Evolutionary conservation across 2,329 filamentous ascomycete genomes (phyloP), one percentile per base, ranked within the genome.

Genomic region (Xylariaceae sp.): DNA sequence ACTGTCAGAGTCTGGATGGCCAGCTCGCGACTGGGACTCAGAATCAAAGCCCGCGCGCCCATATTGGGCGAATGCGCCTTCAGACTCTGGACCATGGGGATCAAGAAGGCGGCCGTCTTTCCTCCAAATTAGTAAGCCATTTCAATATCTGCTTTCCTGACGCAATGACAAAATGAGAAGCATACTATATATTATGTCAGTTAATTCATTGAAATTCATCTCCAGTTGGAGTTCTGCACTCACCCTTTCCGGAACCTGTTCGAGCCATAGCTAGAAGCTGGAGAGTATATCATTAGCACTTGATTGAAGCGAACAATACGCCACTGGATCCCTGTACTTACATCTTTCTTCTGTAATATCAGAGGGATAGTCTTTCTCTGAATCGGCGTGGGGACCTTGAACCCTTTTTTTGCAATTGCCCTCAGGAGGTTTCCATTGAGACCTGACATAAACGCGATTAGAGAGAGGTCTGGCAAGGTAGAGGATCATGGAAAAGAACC

Each of bases 171-270:
- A n/a, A n/a, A n/a, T n/a, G n/a, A n/a, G n/a, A n/a, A n/a, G n/a
- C n/a, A n/a, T n/a, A n/a, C n/a, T n/a, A n/a, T n/a, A n/a, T n/a
- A n/a, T n/a, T n/a, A n/a, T n/a, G n/a, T n/a, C n/a, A n/a, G n/a
- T n/a, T n/a, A n/a, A n/a, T n/a, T n/a, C n/a, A n/a, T n/a, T n/a
- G n/a, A n/a, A n/a, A n/a, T n/a, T n/a, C n/a, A n/a, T n/a, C n/a
- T n/a, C n/a, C n/a, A n/a, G n/a, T n/a, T n/a, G n/a, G n/a, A n/a
- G n/a, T n/a, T n/a, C n/a, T n/a, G n/a, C n/a, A n/a, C n/a, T n/a
- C n/a, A n/a, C n/a, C n/a, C n/a, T n/a, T n/a, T 68, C 92, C 92
- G 14, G 89, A 97, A 60, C 92, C 92, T n/a, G 94, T 98, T 50
- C 94, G 76, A 6, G 92, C 92, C 92, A 98, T 98, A 50, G 89